These are phyloP conservation scores for Alternaria postmessia DNA, from an alignment of 2,329 filamentous ascomycete genomes.

Conservation along the genomic window DNA sequence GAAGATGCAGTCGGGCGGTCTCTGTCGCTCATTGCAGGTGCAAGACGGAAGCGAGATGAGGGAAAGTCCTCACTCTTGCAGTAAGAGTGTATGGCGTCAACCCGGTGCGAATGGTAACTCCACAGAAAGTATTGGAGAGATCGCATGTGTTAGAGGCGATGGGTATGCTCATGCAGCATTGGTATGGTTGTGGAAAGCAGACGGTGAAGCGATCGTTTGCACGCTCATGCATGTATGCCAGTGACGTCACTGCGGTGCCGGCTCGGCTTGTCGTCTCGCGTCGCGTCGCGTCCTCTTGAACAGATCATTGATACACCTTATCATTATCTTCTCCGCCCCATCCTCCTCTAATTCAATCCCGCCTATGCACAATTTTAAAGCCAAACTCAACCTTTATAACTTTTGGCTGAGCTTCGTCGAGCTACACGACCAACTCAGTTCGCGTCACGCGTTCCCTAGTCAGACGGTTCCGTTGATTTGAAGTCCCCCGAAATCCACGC, in stretches of 20 bases:
- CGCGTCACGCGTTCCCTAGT: neutral
- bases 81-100: too few relatives aligned
- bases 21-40: neutral
- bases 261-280: neutral
- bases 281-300: neutral
- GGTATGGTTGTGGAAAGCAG: neutral
- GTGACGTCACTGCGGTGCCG: neutral
- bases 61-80: neutral
- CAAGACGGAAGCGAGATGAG: neutral
- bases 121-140: neutral
- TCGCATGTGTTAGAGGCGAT: neutral
- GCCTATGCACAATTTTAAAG: neutral
- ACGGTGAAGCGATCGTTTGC: neutral
- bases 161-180: neutral
- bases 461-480: too few relatives aligned
- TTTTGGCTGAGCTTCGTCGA: neutral
- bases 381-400: neutral
- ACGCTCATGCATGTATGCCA: neutral
- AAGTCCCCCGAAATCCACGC: too few relatives aligned
- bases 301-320: neutral
- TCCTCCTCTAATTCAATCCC: too few relatives aligned
- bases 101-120: neutral
- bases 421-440: neutral
- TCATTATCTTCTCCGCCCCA: too few relatives aligned
- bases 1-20: neutral